Evolutionary conservation across 129 eudicot genomes (phyloP).

Genomic region (Arctium lappa): DNA sequence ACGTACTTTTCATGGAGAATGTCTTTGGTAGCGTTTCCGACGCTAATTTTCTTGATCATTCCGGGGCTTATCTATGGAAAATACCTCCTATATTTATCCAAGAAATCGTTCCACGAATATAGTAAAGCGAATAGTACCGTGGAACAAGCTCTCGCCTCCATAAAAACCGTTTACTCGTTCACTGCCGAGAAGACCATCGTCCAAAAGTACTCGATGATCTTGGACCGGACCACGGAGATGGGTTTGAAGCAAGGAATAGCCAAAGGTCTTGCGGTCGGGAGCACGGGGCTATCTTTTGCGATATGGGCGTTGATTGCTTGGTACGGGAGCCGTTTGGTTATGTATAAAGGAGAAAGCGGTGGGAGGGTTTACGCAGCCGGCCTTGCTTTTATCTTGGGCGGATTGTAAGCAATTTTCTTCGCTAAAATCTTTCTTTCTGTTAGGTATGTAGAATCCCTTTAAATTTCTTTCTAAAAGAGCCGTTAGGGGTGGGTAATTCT

Average conservation of each 20-base stretch:
- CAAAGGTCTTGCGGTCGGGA: slow-evolving; percentile 89
- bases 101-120: slow-evolving; percentile 62
- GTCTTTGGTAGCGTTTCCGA: slow-evolving; percentile 82
- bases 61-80: slow-evolving; percentile 89
- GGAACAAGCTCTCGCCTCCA: slow-evolving; percentile 85
- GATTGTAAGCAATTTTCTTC: slow-evolving; percentile 55
- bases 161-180: slow-evolving; percentile 78
- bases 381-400: slow-evolving; percentile 76
- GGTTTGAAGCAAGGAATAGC: slow-evolving; percentile 90
- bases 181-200: slow-evolving; percentile 83
- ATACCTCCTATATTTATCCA: slow-evolving; percentile 65
- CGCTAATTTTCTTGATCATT: slow-evolving; percentile 68
- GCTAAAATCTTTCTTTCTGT: not conserved
- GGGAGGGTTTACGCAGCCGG: slow-evolving; percentile 80
- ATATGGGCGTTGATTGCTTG: slow-evolving; percentile 95
- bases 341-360: slow-evolving; percentile 85
- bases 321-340: slow-evolving; percentile 85
- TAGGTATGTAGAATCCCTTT: not conserved
- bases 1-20: slow-evolving; percentile 88
- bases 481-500: not conserved
- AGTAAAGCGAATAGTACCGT: slow-evolving; percentile 65
- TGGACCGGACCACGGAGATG: slow-evolving; percentile 61
- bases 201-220: slow-evolving; percentile 48
- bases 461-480: not conserved
- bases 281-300: slow-evolving; percentile 80